Evolutionary conservation across 1,284 basidiomycete genomes (phyloP), one percentile per base, ranked within the genome.

Genomic region (Neolentinus lepideus): DNA sequence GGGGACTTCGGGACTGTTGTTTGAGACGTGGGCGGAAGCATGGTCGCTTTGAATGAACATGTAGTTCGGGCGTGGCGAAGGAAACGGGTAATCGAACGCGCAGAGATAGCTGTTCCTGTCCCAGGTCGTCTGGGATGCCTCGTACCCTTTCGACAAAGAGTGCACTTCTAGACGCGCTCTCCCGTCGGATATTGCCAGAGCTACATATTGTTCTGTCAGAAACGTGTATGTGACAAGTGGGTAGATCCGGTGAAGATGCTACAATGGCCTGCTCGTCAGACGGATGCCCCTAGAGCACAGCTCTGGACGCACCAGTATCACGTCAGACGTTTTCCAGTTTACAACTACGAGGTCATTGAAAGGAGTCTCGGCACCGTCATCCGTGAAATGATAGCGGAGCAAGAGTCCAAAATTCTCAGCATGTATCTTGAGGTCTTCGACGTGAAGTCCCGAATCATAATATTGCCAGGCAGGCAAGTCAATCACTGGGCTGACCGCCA

Each of bases 251-350:
- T 35, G n/a, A n/a, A n/a, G n/a, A 35, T 35, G 9, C 33, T 35
- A 35, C 33, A 35, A 16, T 9, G 9, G 33, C 9, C 16, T 9
- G 9, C 16, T 16, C 9, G 9, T 35, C 33, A 35, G 33, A 16
- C 53, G 24, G 21, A 35, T 33, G 19, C 19, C 25, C 38, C 59
- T 26, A 10, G 25, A 16, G 61, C 50, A 14, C n/a, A 36, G 35
- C 73, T 12, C 70, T 71, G 25, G 75, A 78, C 3, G 81, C 66
- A 61, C 80, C 78, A 36, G 85, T 73, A 33, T 69, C 67, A 59
- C 75, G 78, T 2, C 72, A 70, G 31, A 54, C 58, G 16, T 59
- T 29, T 1, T 38, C 21, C 31, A 52, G 47, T 3, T 43, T 21
- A 9, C 58, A 58, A 10, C 48, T 9, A 58, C 76, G 69, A 19